Conservation (phyloP, 257 asterid genomes). For the Fraxinus quadrangulata region DNA sequence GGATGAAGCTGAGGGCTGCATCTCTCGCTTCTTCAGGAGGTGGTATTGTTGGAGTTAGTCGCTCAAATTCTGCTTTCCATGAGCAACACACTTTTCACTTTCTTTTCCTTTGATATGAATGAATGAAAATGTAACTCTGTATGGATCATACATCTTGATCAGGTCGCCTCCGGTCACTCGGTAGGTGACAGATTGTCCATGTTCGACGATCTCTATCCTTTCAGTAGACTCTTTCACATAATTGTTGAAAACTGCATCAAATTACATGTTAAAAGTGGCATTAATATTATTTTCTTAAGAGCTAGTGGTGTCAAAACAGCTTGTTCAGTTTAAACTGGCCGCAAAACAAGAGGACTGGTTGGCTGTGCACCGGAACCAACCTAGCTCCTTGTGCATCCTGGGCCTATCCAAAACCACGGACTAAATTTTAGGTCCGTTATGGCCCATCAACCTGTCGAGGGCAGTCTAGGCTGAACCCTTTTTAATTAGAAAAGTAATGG, state of each 20-base stretch:
- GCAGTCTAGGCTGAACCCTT: too few species aligned
- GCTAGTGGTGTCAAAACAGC: too few species aligned
- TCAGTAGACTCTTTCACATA: slow-evolving; percentile 16
- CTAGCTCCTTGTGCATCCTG: too few species aligned
- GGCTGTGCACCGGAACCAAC: too few species aligned
- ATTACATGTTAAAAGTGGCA: neutral
- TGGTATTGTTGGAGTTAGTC: slow-evolving; percentile 1
- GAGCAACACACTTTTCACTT: neutral
- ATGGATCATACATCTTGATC: slow-evolving; percentile 17
- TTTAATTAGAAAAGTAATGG: too few species aligned
- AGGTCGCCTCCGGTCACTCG: slow-evolving; percentile 4
- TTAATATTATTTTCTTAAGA: too few species aligned
- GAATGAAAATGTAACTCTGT: slow-evolving; percentile 17
- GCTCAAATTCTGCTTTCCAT: slow-evolving; percentile 21
- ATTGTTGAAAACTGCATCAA: slow-evolving; percentile 6
- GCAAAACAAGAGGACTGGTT: too few species aligned
- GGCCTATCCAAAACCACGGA: too few species aligned
- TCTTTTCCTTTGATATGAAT: neutral
- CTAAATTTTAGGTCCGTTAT: too few species aligned
- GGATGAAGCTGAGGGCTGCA: slow-evolving; percentile 19
- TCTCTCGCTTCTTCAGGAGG: slow-evolving; percentile 16
- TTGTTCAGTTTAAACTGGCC: too few species aligned
- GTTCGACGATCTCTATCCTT: slow-evolving; percentile 15
- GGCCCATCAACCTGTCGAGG: too few species aligned
- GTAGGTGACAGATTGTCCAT: slow-evolving; percentile 5